Conservation (phyloP, 2,329 filamentous ascomycete genomes). For the Calonectria crousiana region DNA sequence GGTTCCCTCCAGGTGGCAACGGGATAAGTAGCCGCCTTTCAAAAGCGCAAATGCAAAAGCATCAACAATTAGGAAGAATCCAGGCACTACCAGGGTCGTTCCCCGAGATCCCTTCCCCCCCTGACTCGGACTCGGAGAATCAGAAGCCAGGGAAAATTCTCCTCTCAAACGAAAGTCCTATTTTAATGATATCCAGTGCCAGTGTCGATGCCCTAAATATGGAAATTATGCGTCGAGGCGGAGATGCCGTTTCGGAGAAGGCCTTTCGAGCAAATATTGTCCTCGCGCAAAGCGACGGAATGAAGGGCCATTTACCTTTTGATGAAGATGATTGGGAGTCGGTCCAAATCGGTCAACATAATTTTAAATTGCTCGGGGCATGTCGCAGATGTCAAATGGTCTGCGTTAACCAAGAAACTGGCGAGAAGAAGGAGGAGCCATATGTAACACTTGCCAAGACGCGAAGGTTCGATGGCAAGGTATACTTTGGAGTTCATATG, state of each 20-base stretch:
- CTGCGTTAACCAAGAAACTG: conserved; percentile 89
- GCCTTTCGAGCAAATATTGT: conserved; percentile 93
- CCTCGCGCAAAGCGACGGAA: conserved; percentile 59
- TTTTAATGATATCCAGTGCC: conserved; percentile 83
- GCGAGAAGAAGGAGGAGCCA: conserved; percentile 82
- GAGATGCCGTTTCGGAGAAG: conserved; percentile 75
- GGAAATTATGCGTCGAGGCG: conserved; percentile 72
- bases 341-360: conserved; percentile 73
- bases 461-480: conserved; percentile 83
- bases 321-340: conserved; percentile 83
- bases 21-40: conserved; percentile 74
- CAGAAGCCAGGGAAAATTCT: conserved; percentile 69
- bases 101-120: conserved; percentile 65
- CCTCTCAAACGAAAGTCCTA: conserved; percentile 93
- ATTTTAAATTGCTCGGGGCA: conserved; percentile 80
- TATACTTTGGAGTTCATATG: conserved; percentile 91
- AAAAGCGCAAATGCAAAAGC: conserved; percentile 76
- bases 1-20: conserved; percentile 79
- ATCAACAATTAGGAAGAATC: conserved; percentile 54
- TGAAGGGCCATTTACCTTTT: conserved; percentile 69
- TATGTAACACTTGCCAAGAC: conserved; percentile 91
- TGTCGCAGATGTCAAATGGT: conserved; percentile 97
- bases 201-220: conserved; percentile 85
- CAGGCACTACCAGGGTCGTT: conserved; percentile 65
- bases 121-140: conserved; percentile 67